Conservation (phyloP, 2,329 filamentous ascomycete genomes). For the Diaporthe sp. region DNA sequence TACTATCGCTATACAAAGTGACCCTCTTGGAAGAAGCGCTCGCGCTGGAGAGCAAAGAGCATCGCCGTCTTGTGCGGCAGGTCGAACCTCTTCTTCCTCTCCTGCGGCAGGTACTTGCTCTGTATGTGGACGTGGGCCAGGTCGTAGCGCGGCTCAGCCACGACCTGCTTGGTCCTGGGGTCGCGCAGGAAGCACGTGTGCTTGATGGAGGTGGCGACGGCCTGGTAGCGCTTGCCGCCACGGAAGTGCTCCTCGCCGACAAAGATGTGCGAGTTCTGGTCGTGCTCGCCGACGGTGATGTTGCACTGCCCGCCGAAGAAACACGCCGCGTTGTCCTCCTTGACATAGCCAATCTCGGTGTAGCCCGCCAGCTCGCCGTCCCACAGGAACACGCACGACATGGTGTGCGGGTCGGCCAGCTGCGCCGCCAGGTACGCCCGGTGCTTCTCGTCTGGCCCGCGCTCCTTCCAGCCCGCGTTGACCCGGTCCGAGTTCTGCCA, state of each 20-base stretch:
- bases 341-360: constrained; percentile 47
- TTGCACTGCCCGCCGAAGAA: constrained; percentile 48
- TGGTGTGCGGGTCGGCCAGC: constrained; percentile 46
- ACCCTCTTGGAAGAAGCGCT: constrained; percentile 48
- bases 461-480: constrained; percentile 47
- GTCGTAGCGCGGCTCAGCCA: constrained; percentile 46
- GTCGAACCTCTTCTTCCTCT: constrained; percentile 49
- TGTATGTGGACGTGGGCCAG: constrained; percentile 45
- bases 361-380: constrained; percentile 47
- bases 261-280: constrained; percentile 48
- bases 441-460: constrained; percentile 48
- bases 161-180: constrained; percentile 46
- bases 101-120: constrained; percentile 45
- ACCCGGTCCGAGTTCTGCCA: constrained; percentile 50
- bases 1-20: constrained; percentile 43
- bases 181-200: constrained; percentile 48
- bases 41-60: constrained; percentile 46
- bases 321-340: constrained; percentile 48
- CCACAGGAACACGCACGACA: constrained; percentile 49
- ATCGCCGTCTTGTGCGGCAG: constrained; percentile 48
- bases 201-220: constrained; percentile 47
- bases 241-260: constrained; percentile 48
- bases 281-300: constrained; percentile 46
- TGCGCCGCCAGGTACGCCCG: constrained; percentile 45
- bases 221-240: constrained; percentile 47